Evolutionary conservation across 2,329 filamentous ascomycete species (phyloP), one percentile per base, ranked within the genome.

Genomic region (Chalaropsis ovoidea): DNA sequence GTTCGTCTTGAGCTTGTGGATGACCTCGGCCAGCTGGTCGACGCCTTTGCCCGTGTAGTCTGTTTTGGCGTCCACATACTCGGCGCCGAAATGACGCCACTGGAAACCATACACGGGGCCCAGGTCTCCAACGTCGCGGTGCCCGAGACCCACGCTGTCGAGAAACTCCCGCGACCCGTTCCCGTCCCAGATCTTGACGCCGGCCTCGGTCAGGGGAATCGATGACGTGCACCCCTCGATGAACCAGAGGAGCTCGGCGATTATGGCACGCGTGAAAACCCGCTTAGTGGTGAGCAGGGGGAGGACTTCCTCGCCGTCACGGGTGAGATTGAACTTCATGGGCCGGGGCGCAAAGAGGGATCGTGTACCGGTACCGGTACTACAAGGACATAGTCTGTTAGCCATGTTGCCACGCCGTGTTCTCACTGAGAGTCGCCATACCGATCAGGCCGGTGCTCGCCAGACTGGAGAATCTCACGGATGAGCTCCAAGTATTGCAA

Each of bases 91-190:
- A 76, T 97, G 93, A 2, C 94, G 88, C 94, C 94, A 99, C 77
- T 99, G 94, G 77, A 99, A 99, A 1, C 94, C 94, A 74, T 99
- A 99, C 0, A 97, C 92, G 39, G 94, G 94, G 0, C 94, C 94
- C 0, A 99, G 80, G 72, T 99, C 94, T 69, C 94, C 94, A 22
- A 86, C 88, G 63, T 85, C 89, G 67, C 93, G 89, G 73, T 96
- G 86, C 0, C 81, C 79, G 6, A 97, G 82, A 0, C 93, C 93
- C 0, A 94, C 82, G 69, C 80, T 86, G 78, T 99, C 93, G 45
- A 99, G 88, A 75, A 88, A 97, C 72, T 86, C 88, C 71, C 94
- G 89, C 60, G 87, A 91, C 54, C 93, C 94, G 74, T 99, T 99
- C 71, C 92, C 93, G 74, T 99, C 94, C 94, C 94, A 99, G 74